Conservation (phyloP, 2,329 filamentous ascomycete genomes). For the Colletotrichum tofieldiae region DNA sequence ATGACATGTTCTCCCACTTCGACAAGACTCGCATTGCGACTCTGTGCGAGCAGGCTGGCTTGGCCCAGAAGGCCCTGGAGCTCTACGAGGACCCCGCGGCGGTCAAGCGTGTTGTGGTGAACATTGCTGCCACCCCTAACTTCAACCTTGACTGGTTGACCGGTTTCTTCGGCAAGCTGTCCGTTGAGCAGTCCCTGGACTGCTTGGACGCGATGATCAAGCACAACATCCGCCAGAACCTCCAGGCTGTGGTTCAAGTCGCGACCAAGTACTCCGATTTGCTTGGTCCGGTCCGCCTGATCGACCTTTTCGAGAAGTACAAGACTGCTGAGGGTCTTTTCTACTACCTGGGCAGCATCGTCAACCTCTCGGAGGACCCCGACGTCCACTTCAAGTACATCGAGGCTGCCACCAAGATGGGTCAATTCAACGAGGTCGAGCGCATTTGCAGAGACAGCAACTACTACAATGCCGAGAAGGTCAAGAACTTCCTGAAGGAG, state of each 20-base stretch:
- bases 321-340: slow-evolving; percentile 97
- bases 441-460: slow-evolving; percentile 96
- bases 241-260: slow-evolving; percentile 94
- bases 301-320: slow-evolving; percentile 97
- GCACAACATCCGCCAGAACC: slow-evolving; percentile 95
- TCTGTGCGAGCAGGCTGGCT: slow-evolving; percentile 93
- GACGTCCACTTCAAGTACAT: slow-evolving; percentile 99
- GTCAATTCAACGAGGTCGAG: slow-evolving; percentile 95
- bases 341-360: slow-evolving; percentile 98
- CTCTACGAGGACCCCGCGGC: slow-evolving; percentile 92
- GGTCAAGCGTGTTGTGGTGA: slow-evolving; percentile 91
- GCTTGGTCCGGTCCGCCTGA: slow-evolving; percentile 87
- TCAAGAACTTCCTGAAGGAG: slow-evolving; percentile 99
- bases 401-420: slow-evolving; percentile 94
- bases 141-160: slow-evolving; percentile 93
- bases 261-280: slow-evolving; percentile 98
- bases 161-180: slow-evolving; percentile 93
- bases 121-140: slow-evolving; percentile 86
- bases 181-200: slow-evolving; percentile 94
- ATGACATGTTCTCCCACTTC: slow-evolving; percentile 98
- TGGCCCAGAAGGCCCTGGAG: slow-evolving; percentile 90
- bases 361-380: slow-evolving; percentile 94
- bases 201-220: slow-evolving; percentile 98
- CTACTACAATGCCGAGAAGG: slow-evolving; percentile 91
- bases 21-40: slow-evolving; percentile 91